phyloP scores from a whole-genome alignment of 2,329 filamentous ascomycete genomes.

The Phaeosphaeria sp. region DNA sequence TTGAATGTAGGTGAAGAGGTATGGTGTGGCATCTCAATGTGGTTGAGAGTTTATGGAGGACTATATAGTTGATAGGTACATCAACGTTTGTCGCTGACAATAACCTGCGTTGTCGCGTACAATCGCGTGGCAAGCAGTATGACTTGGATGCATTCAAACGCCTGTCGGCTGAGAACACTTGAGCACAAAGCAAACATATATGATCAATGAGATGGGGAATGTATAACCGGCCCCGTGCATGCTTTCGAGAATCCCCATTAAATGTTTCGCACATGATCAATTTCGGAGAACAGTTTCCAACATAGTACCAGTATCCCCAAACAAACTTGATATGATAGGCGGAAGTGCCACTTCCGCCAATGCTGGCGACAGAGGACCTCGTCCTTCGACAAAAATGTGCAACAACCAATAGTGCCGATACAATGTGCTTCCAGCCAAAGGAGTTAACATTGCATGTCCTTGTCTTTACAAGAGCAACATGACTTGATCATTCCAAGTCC shows the following conservation, averaged over 20 bases:
- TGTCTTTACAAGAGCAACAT: neutral
- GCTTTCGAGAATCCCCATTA: no score
- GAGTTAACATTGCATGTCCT: neutral
- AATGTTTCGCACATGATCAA: no score
- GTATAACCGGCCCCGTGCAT: no score
- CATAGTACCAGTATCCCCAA: neutral
- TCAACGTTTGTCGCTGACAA: neutral
- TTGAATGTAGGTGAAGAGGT: neutral
- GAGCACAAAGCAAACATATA: neutral
- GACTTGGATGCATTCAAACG: neutral
- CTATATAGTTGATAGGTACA: neutral
- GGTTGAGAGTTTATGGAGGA: neutral
- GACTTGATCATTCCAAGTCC: neutral
- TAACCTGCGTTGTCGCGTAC: neutral
- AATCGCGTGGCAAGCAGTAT: neutral
- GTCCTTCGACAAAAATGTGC: neutral
- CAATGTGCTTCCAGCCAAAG: neutral
- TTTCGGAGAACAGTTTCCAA: neutral
- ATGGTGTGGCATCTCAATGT: neutral
- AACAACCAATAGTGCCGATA: neutral
- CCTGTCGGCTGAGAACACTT: neutral
- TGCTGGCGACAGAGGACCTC: neutral
- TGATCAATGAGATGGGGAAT: neutral
- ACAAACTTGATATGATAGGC: neutral
- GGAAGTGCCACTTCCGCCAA: neutral